phyloP scores from a whole-genome alignment of 768 basidiomycete genomes.

The Strobilomyces echinocephalus region DNA sequence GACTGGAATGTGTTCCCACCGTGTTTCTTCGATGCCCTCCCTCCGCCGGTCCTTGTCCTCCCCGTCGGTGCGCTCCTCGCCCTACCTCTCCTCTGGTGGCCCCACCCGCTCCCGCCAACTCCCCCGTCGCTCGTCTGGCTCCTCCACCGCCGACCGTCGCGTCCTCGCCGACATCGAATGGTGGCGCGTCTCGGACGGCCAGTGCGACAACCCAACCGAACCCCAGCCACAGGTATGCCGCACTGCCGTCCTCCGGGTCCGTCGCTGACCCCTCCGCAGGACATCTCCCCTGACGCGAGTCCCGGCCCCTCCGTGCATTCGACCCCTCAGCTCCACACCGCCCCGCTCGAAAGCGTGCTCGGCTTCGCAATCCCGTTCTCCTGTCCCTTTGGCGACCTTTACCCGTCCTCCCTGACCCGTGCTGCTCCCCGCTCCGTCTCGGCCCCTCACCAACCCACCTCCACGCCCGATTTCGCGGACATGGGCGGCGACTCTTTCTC shows the following conservation, averaged over 20 bases:
- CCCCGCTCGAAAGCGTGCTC: slow-evolving; percentile 37
- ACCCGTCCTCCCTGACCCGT: slow-evolving; percentile 19
- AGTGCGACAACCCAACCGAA: slow-evolving; percentile 39
- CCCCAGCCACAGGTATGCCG: slow-evolving; percentile 6
- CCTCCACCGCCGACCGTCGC: slow-evolving; percentile 58
- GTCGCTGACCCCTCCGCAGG: slow-evolving; percentile 26
- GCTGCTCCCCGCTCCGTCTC: slow-evolving; percentile 41
- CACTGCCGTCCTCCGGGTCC: neutral
- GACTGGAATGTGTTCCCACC: slow-evolving; percentile 28
- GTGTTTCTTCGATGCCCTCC: slow-evolving; percentile 52
- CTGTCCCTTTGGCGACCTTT: slow-evolving; percentile 33
- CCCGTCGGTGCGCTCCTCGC: slow-evolving; percentile 62
- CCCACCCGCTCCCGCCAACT: slow-evolving; percentile 32
- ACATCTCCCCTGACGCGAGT: slow-evolving; percentile 35
- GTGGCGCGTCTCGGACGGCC: slow-evolving; percentile 77
- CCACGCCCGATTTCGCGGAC: slow-evolving; percentile 41
- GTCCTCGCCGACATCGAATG: slow-evolving; percentile 85
- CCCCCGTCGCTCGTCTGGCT: slow-evolving; percentile 61
- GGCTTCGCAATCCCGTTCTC: slow-evolving; percentile 36
- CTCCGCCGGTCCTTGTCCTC: slow-evolving; percentile 75
- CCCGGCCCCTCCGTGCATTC: slow-evolving; percentile 51
- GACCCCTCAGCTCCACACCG: slow-evolving; percentile 44
- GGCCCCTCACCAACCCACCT: slow-evolving; percentile 29
- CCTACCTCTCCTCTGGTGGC: slow-evolving; percentile 43
- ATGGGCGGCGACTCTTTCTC: slow-evolving; percentile 36